Conservation (phyloP, 352 stramenopile species). For the Phytophthora pinifolia region DNA sequence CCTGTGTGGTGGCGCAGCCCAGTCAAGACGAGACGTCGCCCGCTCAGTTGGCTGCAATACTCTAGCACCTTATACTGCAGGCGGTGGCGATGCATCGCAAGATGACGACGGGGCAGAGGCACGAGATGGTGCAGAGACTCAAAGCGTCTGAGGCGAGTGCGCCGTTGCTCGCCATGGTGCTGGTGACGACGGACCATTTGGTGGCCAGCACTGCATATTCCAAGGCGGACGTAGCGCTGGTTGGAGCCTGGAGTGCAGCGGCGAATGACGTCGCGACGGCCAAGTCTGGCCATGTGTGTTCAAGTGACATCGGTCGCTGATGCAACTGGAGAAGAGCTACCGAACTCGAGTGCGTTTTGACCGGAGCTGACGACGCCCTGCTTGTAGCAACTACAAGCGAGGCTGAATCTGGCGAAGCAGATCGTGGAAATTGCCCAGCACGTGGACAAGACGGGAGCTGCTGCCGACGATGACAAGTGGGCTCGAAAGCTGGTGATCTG, state of each 20-base stretch:
- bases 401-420: conserved; percentile 59
- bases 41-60: conserved; percentile 37
- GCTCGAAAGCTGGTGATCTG: conserved; percentile 53
- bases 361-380: conserved; percentile 29
- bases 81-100: conserved; percentile 70
- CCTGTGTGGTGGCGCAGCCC: conserved; percentile 52
- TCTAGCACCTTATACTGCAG: conserved; percentile 63
- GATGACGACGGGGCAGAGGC: conserved; percentile 56
- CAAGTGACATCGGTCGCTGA: conserved; percentile 9
- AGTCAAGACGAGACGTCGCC: conserved; percentile 31
- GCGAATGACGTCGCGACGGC: conserved; percentile 17
- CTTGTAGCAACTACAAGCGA: conserved; percentile 47
- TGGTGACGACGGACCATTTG: conserved; percentile 70
- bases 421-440: conserved; percentile 53
- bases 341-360: conserved; percentile 20
- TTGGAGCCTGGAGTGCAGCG: conserved; percentile 21
- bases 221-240: conserved; percentile 40
- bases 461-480: conserved; percentile 56
- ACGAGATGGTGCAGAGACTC: conserved; percentile 55
- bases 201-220: conserved; percentile 28
- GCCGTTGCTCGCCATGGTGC: conserved; percentile 33
- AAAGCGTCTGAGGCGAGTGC: conserved; percentile 1
- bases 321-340: conserved; percentile 3
- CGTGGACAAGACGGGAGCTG: conserved; percentile 25
- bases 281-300: conserved; percentile 47